Evolutionary conservation across 169 alveolate species (phyloP).

Genomic region (Cryptosporidium tyzzeri): DNA sequence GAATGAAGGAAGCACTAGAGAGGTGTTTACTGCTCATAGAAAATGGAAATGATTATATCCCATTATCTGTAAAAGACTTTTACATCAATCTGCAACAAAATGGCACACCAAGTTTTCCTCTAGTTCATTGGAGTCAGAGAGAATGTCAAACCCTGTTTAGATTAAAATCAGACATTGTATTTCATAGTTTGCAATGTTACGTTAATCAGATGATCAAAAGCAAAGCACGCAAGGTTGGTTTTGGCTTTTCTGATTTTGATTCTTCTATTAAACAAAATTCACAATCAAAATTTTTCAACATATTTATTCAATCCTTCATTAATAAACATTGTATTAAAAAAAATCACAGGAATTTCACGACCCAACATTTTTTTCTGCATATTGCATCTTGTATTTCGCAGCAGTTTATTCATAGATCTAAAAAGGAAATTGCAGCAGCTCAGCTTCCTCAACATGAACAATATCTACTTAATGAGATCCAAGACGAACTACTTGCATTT

Average conservation of each 20-base stretch:
- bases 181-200: slow-evolving; percentile 54
- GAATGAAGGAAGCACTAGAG: slow-evolving; percentile 57
- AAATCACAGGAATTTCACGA: slow-evolving; percentile 48
- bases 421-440: slow-evolving; percentile 59
- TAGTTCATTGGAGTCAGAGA: slow-evolving; percentile 42
- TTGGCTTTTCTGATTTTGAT: slow-evolving; percentile 51
- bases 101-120: slow-evolving; percentile 41
- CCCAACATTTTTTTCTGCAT: slow-evolving; percentile 67
- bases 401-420: slow-evolving; percentile 61
- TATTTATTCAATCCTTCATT: slow-evolving; percentile 48
- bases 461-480: slow-evolving; percentile 63
- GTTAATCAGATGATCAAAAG: slow-evolving; percentile 36
- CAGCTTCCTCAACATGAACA: slow-evolving; percentile 72
- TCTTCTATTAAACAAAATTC: slow-evolving; percentile 26
- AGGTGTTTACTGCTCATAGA: slow-evolving; percentile 60
- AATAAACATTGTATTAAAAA: slow-evolving; percentile 33
- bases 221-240: slow-evolving; percentile 47
- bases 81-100: slow-evolving; percentile 22
- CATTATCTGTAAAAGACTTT: slow-evolving; percentile 61
- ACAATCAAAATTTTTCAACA: slow-evolving; percentile 37
- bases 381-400: slow-evolving; percentile 62
- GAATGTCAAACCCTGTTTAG: slow-evolving; percentile 54
- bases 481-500: slow-evolving; percentile 53
- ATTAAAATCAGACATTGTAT: slow-evolving; percentile 61
- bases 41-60: slow-evolving; percentile 57